These are phyloP conservation scores for Syzygium jambos DNA, from an alignment of 345 rosid genomes.

Conservation along the genomic window DNA sequence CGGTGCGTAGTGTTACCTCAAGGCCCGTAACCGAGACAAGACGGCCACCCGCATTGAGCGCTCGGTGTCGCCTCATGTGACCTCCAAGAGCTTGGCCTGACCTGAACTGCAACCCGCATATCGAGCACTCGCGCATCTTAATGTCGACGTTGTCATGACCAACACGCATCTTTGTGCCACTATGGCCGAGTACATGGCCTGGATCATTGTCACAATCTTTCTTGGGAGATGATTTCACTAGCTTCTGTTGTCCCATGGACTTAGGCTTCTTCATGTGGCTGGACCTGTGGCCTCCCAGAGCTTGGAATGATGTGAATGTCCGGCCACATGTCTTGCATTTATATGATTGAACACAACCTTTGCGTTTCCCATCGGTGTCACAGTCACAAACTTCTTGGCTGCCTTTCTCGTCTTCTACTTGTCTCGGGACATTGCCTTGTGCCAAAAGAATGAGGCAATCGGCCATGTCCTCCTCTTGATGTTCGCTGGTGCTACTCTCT, in stretches of 20 bases:
- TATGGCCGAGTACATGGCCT: background rate
- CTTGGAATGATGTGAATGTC: background rate
- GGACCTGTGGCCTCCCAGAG: conserved; percentile 1
- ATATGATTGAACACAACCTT: background rate
- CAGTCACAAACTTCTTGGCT: background rate
- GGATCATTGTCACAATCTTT: background rate
- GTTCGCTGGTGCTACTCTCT: background rate
- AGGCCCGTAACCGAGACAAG: background rate
- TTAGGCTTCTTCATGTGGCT: background rate
- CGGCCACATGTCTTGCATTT: conserved; percentile 1
- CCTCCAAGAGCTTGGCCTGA: background rate
- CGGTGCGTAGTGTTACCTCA: background rate
- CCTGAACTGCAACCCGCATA: background rate
- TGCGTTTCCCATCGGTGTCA: background rate
- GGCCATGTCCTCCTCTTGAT: background rate
- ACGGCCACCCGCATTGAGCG: background rate
- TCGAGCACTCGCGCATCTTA: background rate
- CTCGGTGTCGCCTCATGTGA: background rate
- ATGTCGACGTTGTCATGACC: background rate
- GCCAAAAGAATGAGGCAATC: background rate
- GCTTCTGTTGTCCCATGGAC: background rate
- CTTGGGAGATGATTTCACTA: background rate
- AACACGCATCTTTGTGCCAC: background rate
- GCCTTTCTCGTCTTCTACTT: background rate
- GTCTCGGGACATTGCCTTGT: background rate